A percentile compares a stretch with the other conserved stretches of the same genome.
Evolutionary conservation across 139 green algal genomes (phyloP).

Genomic region (Diplosphaera chodatii): DNA sequence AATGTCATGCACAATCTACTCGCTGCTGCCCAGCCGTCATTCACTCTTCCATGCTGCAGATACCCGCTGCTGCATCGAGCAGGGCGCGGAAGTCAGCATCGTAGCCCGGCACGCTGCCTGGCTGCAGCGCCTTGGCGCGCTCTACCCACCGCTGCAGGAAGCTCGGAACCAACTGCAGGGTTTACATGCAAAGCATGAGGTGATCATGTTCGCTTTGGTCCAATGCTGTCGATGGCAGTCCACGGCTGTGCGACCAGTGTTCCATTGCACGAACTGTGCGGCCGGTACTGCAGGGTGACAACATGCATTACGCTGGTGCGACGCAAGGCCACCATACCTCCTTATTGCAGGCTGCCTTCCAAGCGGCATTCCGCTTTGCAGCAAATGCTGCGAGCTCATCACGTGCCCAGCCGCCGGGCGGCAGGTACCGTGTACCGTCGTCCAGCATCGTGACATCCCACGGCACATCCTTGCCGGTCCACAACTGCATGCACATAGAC

Average conservation of each 20-base stretch:
- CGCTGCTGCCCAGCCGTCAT: too few species aligned
- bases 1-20: too few species aligned
- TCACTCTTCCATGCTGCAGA: neutral
- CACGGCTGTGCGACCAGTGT: too few species aligned
- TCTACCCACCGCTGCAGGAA: neutral
- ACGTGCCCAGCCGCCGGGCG: neutral
- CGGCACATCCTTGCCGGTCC: neutral
- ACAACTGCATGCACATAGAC: neutral
- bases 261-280: too few species aligned
- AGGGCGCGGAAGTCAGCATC: neutral
- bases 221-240: too few species aligned
- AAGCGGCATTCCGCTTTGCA: neutral
- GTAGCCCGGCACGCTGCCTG: neutral
- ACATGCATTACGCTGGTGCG: too few species aligned
- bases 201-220: too few species aligned
- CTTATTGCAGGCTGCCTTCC: neutral
- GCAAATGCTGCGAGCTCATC: neutral
- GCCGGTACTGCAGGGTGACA: too few species aligned
- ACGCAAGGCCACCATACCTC: too few species aligned
- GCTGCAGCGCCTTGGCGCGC: neutral
- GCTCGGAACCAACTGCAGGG: neutral
- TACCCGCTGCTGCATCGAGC: neutral
- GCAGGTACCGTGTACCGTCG: neutral
- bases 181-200: too few species aligned
- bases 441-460: neutral